Percentiles rank a stretch among this genome's conserved stretches.
Evolutionary conservation across 1,284 basidiomycete genomes (phyloP).

Genomic region (Boletellus dicymbophilus): DNA sequence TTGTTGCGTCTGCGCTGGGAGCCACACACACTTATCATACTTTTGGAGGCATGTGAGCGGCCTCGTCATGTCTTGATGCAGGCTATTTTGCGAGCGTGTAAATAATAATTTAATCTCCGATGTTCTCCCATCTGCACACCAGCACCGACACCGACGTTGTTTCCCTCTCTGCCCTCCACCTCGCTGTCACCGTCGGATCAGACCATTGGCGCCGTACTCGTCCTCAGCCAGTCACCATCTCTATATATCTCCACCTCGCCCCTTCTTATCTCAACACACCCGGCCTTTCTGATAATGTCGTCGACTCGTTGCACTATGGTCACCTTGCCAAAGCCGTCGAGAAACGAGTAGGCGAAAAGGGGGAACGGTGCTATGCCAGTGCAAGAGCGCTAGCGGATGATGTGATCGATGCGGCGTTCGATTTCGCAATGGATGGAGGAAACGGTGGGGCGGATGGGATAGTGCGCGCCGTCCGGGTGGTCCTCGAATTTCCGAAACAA

Average conservation of each 20-base stretch:
- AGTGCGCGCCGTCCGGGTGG: slow-evolving; percentile 35
- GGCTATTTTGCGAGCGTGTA: too few relatives aligned
- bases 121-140: neutral
- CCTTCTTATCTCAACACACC: slow-evolving; percentile 39
- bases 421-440: slow-evolving; percentile 13
- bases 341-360: slow-evolving; percentile 24
- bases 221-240: slow-evolving; percentile 41
- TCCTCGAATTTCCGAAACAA: slow-evolving; percentile 41
- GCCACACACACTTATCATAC: too few relatives aligned
- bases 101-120: too few relatives aligned
- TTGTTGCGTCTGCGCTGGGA: too few relatives aligned
- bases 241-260: slow-evolving; percentile 42
- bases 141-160: slow-evolving; percentile 40
- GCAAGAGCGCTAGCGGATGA: slow-evolving; percentile 35
- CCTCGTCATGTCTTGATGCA: too few relatives aligned
- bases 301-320: slow-evolving; percentile 51
- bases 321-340: slow-evolving; percentile 44
- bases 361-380: slow-evolving; percentile 15
- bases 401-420: slow-evolving; percentile 36
- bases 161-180: slow-evolving; percentile 41
- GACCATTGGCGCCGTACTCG: slow-evolving; percentile 52
- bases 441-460: slow-evolving; percentile 16
- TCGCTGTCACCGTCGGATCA: slow-evolving; percentile 41
- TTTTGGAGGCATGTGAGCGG: too few relatives aligned
- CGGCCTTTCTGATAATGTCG: slow-evolving; percentile 45